Evolutionary conservation across 352 stramenopile genomes (phyloP), one percentile per base, ranked within the genome.

Genomic region (Phytopythium mirpurense): DNA sequence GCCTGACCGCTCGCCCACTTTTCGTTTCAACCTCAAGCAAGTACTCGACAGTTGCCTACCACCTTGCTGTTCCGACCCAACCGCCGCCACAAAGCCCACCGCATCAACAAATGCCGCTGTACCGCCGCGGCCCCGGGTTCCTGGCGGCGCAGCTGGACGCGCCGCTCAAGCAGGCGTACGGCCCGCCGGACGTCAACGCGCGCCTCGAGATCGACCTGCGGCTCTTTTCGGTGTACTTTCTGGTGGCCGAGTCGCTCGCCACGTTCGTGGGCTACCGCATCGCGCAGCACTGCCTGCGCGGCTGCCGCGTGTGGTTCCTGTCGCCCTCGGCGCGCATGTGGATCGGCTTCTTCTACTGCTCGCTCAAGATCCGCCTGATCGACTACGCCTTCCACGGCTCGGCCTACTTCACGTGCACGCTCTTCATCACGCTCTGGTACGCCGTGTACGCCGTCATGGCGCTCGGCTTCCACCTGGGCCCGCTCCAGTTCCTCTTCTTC

Each of bases 221-320:
- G 48, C 69, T 91, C 50, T 93, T 93, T 54, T 85, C 80, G 23
- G 49, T 81, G 58, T 93, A 91, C 63, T 90, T 91, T 51, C 54
- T 93, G 23, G 49, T 89, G 29, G 78, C 78, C 36, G 83, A 93
- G 67, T 73, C 70, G 42, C 61, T 91, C 48, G 74, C 83, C 31
- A 93, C 83, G 19, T 91, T 79, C 52, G 60, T 93, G 32, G 82
- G 76, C 64, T 90, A 90, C 52, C 72, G 80, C 55, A 91, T 93
- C 62, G 69, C 77, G 6, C 78, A 89, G 63, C 83, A 93, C 60
- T 88, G 78, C 48, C 63, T 93, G 36, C 74, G 68, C 27, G 80
- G 83, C 59, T 83, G 74, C 56, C 76, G 74, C 21, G 62, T 93
- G 38, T 63, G 57, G 10, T 82, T 88, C 61, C 56, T 93, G 35